Evolutionary conservation across 2,329 filamentous ascomycete species (phyloP).

Genomic region (Fusarium poae): DNA sequence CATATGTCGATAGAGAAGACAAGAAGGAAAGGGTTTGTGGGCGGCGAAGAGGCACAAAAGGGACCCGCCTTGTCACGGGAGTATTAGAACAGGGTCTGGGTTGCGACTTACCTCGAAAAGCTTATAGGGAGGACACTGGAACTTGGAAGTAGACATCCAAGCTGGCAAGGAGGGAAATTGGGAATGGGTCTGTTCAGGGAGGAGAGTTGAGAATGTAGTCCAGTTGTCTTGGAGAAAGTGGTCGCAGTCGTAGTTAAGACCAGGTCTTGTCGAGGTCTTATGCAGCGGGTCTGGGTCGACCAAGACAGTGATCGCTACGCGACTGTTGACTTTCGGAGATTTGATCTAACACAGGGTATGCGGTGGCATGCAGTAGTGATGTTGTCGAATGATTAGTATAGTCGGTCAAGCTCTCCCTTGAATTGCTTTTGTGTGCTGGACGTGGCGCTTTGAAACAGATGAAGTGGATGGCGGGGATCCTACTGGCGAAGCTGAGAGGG

Average conservation of each 20-base stretch:
- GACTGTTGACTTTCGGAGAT: conserved; percentile 55
- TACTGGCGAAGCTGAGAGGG: conserved; percentile 54
- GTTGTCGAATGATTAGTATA: conserved; percentile 50
- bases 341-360: conserved; percentile 54
- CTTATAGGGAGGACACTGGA: conserved; percentile 68
- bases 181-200: conserved; percentile 53
- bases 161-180: conserved; percentile 56
- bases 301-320: conserved; percentile 50
- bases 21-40: conserved; percentile 35
- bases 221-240: conserved; percentile 56
- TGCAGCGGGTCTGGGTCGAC: conserved; percentile 49
- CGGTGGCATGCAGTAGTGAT: conserved; percentile 50
- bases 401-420: conserved; percentile 52
- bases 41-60: conserved; percentile 33
- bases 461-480: conserved; percentile 49
- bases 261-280: conserved; percentile 57
- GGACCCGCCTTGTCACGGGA: conserved; percentile 42
- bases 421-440: conserved; percentile 53
- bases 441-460: conserved; percentile 56
- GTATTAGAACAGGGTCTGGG: conserved; percentile 52
- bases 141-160: conserved; percentile 71
- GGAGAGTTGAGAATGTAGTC: conserved; percentile 53
- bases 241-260: conserved; percentile 53
- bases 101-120: conserved; percentile 69
- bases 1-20: conserved; percentile 20